Conservation (phyloP, 2,329 filamentous ascomycete species). For the Aspergillus puulaauensis region DNA sequence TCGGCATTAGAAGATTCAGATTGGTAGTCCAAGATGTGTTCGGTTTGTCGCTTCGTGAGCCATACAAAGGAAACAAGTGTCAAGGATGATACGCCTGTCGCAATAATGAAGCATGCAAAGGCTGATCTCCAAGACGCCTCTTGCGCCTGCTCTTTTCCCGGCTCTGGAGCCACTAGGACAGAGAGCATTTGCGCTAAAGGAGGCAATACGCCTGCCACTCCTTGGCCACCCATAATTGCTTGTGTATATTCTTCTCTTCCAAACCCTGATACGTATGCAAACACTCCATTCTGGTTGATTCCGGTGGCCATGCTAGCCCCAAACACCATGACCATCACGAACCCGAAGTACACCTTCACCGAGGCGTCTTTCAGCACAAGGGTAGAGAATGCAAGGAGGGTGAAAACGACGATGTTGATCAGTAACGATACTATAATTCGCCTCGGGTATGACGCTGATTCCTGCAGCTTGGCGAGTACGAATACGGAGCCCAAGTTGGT, state of each 20-base stretch:
- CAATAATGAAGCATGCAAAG: conserved; percentile 88
- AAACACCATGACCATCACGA: conserved; percentile 80
- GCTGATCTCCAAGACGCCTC: conserved; percentile 66
- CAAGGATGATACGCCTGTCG: conserved; percentile 69
- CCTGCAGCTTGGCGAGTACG: conserved; percentile 76
- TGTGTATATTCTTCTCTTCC: conserved; percentile 87
- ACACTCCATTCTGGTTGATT: conserved; percentile 88
- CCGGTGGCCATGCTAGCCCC: conserved; percentile 77
- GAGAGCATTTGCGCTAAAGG: conserved; percentile 82
- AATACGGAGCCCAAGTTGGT: conserved; percentile 77
- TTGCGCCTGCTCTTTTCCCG: conserved; percentile 36
- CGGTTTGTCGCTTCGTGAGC: conserved; percentile 57
- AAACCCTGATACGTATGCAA: conserved; percentile 86
- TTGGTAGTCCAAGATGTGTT: conserved; percentile 16
- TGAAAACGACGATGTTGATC: conserved; percentile 76
- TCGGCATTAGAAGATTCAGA: conserved; percentile 26
- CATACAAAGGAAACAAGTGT: conserved; percentile 74
- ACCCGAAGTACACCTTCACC: conserved; percentile 70
- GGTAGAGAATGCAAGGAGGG: conserved; percentile 77
- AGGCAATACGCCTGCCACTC: conserved; percentile 85
- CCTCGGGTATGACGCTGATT: conserved; percentile 79
- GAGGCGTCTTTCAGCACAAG: conserved; percentile 62
- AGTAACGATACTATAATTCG: conserved; percentile 76
- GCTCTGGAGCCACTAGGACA: conserved; percentile 65
- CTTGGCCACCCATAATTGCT: conserved; percentile 94